A percentile compares a stretch with the other conserved stretches of the same genome.
phyloP scores from a whole-genome alignment of 257 asterid genomes.

The Solanum pinnatisectum region DNA sequence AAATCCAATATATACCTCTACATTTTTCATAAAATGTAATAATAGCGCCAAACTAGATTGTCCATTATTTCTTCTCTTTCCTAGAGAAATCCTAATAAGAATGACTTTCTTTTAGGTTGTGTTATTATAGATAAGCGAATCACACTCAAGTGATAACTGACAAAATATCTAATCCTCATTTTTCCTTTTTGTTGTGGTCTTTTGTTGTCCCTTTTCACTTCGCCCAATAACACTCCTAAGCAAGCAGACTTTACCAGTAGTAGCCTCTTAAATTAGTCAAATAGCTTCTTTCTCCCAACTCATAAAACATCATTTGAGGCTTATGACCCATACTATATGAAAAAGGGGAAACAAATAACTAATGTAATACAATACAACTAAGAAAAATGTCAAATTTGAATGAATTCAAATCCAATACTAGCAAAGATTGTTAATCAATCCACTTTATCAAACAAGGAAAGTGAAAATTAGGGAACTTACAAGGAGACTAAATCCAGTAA shows the following conservation, averaged over 20 bases:
- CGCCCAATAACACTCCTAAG: not conserved
- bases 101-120: too few species aligned
- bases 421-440: too few species aligned
- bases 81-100: accelerated
- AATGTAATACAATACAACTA: not conserved
- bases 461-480: conserved; percentile 1
- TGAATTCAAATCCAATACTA: not conserved
- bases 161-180: not conserved
- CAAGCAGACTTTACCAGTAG: accelerated
- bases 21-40: not conserved
- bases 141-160: not conserved
- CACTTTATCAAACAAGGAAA: not conserved
- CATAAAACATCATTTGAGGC: not conserved
- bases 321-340: not conserved
- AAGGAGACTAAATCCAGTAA: conserved; percentile 33
- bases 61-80: not conserved
- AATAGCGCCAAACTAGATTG: not conserved
- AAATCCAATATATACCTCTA: not conserved
- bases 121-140: too few species aligned
- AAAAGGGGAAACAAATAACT: not conserved
- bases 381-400: not conserved
- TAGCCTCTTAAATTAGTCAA: accelerated
- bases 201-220: not conserved
- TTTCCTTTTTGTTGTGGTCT: accelerated
- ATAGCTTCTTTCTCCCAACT: not conserved